phyloP scores from a whole-genome alignment of 2,329 filamentous ascomycete species.

The Sordariomycetes sp. region DNA sequence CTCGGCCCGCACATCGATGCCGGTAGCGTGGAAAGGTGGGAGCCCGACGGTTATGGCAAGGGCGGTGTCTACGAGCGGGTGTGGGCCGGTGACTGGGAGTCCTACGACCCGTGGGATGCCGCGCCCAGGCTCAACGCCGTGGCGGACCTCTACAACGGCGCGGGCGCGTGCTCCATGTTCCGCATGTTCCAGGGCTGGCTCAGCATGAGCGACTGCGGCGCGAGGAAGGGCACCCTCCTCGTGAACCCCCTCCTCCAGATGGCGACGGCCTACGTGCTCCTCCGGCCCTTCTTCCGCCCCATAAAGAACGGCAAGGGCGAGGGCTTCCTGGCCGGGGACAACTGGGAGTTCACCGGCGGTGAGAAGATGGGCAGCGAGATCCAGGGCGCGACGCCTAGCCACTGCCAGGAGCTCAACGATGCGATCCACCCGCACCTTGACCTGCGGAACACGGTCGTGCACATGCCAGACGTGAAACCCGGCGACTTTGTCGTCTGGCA shows the following conservation, averaged over 20 bases:
- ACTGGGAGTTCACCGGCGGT: conserved; percentile 26
- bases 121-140: conserved; percentile 53
- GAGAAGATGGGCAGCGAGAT: conserved; percentile 40
- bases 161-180: conserved; percentile 74
- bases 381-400: conserved; percentile 58
- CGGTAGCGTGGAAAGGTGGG: conserved; percentile 65
- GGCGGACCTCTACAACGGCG: conserved; percentile 66
- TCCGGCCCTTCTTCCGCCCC: conserved; percentile 71
- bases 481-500: conserved; percentile 80
- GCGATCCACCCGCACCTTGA: conserved; percentile 62
- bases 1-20: conserved; percentile 51
- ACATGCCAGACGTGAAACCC: conserved; percentile 53
- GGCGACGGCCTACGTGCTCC: conserved; percentile 65
- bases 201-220: conserved; percentile 57
- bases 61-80: conserved; percentile 61
- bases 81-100: conserved; percentile 58
- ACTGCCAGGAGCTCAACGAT: conserved; percentile 55
- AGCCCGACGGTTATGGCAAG: conserved; percentile 50
- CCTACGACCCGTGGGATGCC: conserved; percentile 72
- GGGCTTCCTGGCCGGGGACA: conserved; percentile 33
- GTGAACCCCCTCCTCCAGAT: conserved; percentile 65
- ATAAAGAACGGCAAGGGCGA: conserved; percentile 39
- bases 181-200: conserved; percentile 88
- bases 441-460: conserved; percentile 53
- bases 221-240: conserved; percentile 57